These are phyloP conservation scores for Paecilomyces sp. DNA, from an alignment of 2,329 filamentous ascomycete genomes.

Conservation along the genomic window DNA sequence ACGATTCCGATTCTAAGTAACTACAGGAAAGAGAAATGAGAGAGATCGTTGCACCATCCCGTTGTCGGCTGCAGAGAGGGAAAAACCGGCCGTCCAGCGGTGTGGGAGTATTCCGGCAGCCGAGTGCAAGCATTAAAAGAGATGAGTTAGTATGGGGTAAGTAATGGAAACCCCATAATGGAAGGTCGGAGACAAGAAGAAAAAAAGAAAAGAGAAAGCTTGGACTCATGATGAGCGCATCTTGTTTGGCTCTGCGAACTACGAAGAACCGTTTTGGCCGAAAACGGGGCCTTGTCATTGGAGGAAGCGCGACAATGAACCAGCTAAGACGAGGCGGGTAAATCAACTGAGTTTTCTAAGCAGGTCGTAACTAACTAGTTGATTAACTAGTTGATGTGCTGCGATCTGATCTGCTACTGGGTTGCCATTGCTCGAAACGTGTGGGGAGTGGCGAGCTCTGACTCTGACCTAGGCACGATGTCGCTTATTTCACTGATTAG, in stretches of 20 bases:
- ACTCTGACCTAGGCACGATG: neutral
- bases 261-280: neutral
- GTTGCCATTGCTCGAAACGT: neutral
- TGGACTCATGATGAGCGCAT: neutral
- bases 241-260: neutral
- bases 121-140: neutral
- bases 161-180: neutral
- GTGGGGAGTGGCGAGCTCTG: conserved; percentile 1
- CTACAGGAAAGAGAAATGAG: neutral
- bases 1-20: neutral
- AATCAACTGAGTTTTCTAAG: conserved; percentile 7
- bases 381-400: neutral
- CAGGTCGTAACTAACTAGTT: neutral
- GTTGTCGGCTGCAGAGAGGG: neutral
- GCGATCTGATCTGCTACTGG: neutral
- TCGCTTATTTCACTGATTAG: neutral
- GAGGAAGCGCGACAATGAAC: conserved; percentile 4
- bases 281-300: conserved; percentile 1
- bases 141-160: neutral
- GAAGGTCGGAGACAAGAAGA: neutral
- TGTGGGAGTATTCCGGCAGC: neutral
- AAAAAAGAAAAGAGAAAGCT: neutral
- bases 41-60: neutral
- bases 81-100: neutral
- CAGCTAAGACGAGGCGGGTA: conserved; percentile 14